Evolutionary conservation across 164 flowering plant species (phyloP).

Genomic region (Cinnamomum micranthum): DNA sequence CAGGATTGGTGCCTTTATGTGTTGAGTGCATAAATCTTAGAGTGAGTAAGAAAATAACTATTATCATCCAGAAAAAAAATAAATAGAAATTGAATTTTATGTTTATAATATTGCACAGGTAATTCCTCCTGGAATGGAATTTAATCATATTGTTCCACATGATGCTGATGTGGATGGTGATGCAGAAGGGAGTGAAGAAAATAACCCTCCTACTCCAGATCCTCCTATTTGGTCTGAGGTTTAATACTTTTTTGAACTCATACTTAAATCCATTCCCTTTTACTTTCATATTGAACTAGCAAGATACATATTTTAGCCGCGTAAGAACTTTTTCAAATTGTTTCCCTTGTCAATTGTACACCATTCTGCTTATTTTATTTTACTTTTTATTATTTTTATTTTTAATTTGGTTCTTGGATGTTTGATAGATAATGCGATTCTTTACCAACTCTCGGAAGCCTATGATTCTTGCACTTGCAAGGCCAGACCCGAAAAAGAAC

Average conservation of each 20-base stretch:
- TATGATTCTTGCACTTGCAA: constrained; percentile 98
- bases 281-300: constrained; percentile 2
- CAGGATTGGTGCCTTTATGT: no score
- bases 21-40: no score
- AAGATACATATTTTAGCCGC: neutral
- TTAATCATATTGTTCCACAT: constrained; percentile 73
- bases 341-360: neutral
- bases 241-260: constrained; percentile 10
- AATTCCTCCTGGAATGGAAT: constrained; percentile 99
- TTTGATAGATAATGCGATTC: constrained; percentile 92
- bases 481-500: constrained; percentile 99
- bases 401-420: constrained; percentile 1
- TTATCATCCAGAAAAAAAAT: no score
- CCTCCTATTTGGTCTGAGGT: constrained; percentile 99
- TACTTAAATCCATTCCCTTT: neutral
- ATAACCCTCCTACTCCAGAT: constrained; percentile 60
- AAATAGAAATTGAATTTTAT: no score
- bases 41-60: no score
- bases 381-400: neutral
- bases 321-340: no score
- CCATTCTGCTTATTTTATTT: neutral
- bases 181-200: constrained; percentile 68
- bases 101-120: constrained; percentile 38
- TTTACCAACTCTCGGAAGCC: constrained; percentile 94
- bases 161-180: constrained; percentile 91